A percentile compares a stretch with the other conserved stretches of the same genome.
These are phyloP conservation scores for Strobilomyces echinocephalus DNA, from an alignment of 768 basidiomycete genomes.

Conservation along the genomic window DNA sequence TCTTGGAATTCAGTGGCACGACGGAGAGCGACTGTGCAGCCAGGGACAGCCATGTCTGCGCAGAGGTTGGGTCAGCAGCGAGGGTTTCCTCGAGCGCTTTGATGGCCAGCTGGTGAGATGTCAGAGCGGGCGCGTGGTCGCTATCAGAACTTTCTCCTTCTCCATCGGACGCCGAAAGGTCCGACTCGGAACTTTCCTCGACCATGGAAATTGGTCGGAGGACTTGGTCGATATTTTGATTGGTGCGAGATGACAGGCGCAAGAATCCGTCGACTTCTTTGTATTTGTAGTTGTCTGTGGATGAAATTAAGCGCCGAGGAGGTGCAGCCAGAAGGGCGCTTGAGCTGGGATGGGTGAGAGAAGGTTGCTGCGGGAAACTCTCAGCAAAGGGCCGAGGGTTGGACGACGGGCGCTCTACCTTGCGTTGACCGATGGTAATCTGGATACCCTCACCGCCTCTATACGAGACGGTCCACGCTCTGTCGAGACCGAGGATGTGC, in stretches of 20 bases:
- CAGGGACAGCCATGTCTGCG: conserved; percentile 58
- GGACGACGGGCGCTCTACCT: conserved; percentile 30
- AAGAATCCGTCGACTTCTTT: conserved; percentile 67
- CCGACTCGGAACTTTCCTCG: conserved; percentile 31
- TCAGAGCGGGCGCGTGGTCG: conserved; percentile 32
- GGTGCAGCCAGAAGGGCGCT: conserved; percentile 50
- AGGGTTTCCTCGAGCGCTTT: conserved; percentile 56
- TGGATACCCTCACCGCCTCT: conserved; percentile 63
- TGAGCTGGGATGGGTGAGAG: conserved; percentile 54
- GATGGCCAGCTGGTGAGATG: conserved; percentile 56
- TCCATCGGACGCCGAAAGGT: conserved; percentile 29
- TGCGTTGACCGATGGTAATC: conserved; percentile 42
- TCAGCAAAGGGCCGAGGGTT: conserved; percentile 3
- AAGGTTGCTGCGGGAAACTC: conserved; percentile 35
- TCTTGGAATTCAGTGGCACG: conserved; percentile 61
- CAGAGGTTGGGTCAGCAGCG: conserved; percentile 44
- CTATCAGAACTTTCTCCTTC: conserved; percentile 35
- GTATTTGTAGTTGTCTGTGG: conserved; percentile 42
- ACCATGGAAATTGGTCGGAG: conserved; percentile 48
- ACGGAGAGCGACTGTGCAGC: conserved; percentile 59
- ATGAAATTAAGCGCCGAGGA: conserved; percentile 42
- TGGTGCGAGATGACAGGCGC: conserved; percentile 45
- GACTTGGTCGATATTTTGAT: conserved; percentile 32
- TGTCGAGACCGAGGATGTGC: conserved; percentile 58
- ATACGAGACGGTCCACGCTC: conserved; percentile 42